A percentile compares a stretch with the other conserved stretches of the same genome.
Conservation (phyloP, 1,284 basidiomycete genomes). For the Tilletiopsis washingtonensis region DNA sequence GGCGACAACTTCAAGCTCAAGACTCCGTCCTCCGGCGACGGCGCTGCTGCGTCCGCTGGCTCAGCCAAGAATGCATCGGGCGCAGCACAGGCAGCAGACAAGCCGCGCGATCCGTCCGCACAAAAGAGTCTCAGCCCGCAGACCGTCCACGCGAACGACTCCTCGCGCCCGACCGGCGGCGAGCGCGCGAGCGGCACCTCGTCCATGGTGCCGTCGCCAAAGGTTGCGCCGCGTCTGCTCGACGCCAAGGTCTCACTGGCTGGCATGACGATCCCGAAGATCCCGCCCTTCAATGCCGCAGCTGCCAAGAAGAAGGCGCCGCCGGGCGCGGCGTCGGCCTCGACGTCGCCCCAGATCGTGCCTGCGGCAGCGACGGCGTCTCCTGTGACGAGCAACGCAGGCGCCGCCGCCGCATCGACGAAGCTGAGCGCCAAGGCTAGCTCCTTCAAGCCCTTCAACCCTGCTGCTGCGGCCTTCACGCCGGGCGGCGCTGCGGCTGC, state of each 20-base stretch:
- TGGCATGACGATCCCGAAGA: conserved; percentile 64
- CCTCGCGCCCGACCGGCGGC: not conserved
- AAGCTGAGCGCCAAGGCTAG: conserved; percentile 72
- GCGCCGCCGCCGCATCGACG: conserved; percentile 1
- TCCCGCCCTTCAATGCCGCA: conserved; percentile 81
- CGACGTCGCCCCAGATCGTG: conserved; percentile 7
- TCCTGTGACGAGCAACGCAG: conserved; percentile 4
- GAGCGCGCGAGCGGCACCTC: not conserved
- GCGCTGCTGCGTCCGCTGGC: not conserved
- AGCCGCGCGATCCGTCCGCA: conserved; percentile 32
- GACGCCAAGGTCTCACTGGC: conserved; percentile 30
- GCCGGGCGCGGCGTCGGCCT: conserved; percentile 18
- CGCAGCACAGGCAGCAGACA: conserved; percentile 25
- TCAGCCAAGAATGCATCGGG: conserved; percentile 24
- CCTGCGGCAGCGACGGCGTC: conserved; percentile 4
- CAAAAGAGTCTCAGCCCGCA: conserved; percentile 35
- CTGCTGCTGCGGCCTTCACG: conserved; percentile 51
- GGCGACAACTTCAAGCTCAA: conserved; percentile 91
- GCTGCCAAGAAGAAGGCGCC: conserved; percentile 33
- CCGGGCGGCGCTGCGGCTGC: conserved; percentile 42
- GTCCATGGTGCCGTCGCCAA: conserved; percentile 5
- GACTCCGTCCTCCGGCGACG: conserved; percentile 1
- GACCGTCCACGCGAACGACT: conserved; percentile 14
- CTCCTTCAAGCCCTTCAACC: conserved; percentile 60
- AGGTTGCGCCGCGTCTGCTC: not conserved